Conservation (phyloP, 768 basidiomycete species). For the Gloeopeniophorella convolvens region DNA sequence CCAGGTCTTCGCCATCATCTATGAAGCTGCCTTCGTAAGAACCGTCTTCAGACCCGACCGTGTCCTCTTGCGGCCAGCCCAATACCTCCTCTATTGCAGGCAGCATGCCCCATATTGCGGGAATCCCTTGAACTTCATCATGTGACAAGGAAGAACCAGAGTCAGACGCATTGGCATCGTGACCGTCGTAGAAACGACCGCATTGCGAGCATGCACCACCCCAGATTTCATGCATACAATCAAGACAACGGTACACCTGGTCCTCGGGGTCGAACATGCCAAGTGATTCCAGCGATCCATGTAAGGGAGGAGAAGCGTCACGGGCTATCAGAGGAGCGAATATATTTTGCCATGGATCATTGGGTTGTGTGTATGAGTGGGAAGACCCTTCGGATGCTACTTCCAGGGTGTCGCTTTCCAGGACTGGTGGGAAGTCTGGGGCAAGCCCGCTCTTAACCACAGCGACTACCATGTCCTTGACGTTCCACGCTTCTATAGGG, state of each 20-base stretch:
- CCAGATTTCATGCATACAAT: conserved; percentile 76
- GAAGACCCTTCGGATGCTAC: conserved; percentile 25
- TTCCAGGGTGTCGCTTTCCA: conserved; percentile 19
- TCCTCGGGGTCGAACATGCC: conserved; percentile 72
- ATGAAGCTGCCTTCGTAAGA: conserved; percentile 51
- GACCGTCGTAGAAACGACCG: conserved; percentile 52
- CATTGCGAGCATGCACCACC: conserved; percentile 60
- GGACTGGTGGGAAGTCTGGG: conserved; percentile 12
- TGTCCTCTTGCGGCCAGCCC: conserved; percentile 9
- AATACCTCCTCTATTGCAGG: conserved; percentile 11
- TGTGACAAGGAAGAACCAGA: too few relatives aligned
- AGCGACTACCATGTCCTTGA: conserved; percentile 40
- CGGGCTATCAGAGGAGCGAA: conserved; percentile 34
- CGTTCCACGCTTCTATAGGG: conserved; percentile 43
- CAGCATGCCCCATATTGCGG: conserved; percentile 23
- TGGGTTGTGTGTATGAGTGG: conserved; percentile 23
- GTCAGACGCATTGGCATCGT: conserved; percentile 26
- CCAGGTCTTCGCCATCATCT: conserved; percentile 36
- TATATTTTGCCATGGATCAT: conserved; percentile 63
- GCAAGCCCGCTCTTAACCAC: conserved; percentile 50
- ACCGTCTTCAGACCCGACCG: conserved; percentile 10
- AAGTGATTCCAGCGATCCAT: conserved; percentile 30
- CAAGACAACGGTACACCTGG: conserved; percentile 70
- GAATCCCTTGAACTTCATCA: conserved; percentile 24
- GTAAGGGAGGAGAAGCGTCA: conserved; percentile 20